Evolutionary conservation across 1,284 basidiomycete species (phyloP).

Genomic region (Trametes hirsuta): DNA sequence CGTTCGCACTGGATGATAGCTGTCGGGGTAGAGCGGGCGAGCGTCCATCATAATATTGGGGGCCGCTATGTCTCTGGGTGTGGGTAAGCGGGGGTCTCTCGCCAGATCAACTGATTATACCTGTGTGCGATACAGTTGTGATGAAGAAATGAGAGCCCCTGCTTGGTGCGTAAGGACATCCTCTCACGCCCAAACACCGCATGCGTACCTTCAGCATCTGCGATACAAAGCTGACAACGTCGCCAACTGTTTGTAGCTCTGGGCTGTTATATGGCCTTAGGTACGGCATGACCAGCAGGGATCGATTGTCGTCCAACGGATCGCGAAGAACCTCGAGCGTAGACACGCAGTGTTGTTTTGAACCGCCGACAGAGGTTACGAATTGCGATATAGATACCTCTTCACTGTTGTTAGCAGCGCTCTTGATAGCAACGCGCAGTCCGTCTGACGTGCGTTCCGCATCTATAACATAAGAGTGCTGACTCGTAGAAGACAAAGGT

Average conservation of each 20-base stretch:
- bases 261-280: slow-evolving; percentile 29
- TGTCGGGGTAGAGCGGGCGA: slow-evolving; percentile 26
- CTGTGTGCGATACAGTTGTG: slow-evolving; percentile 32
- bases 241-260: slow-evolving; percentile 24
- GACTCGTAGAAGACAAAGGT: too few species aligned
- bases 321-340: slow-evolving; percentile 26
- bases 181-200: background rate
- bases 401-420: background rate
- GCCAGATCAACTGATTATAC: background rate
- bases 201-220: slow-evolving; percentile 33
- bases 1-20: slow-evolving; percentile 29
- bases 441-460: slow-evolving; percentile 23
- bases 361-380: slow-evolving; percentile 1
- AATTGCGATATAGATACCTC: slow-evolving; percentile 19
- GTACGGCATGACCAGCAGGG: slow-evolving; percentile 32
- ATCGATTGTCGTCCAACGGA: slow-evolving; percentile 1
- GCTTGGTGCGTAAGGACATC: background rate
- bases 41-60: slow-evolving; percentile 36
- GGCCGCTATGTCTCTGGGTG: slow-evolving; percentile 31
- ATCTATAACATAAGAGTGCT: slow-evolving; percentile 29
- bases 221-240: slow-evolving; percentile 30
- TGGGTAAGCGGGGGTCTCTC: slow-evolving; percentile 28
- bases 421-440: slow-evolving; percentile 28
- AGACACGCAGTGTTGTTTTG: slow-evolving; percentile 24
- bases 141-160: slow-evolving; percentile 35